Evolutionary conservation across 257 asterid genomes (phyloP).

Genomic region (Datura wrightii): DNA sequence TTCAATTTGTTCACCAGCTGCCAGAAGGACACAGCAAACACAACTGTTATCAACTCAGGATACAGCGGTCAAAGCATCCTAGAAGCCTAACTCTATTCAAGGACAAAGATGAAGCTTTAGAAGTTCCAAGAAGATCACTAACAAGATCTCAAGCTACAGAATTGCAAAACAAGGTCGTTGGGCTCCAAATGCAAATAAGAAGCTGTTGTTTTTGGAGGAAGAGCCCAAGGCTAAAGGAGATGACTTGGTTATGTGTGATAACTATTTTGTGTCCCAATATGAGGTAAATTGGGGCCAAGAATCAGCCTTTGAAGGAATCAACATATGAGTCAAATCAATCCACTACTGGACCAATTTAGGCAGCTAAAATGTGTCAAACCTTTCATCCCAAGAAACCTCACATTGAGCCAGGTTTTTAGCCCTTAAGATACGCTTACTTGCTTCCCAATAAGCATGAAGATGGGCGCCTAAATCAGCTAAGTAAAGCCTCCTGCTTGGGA

Average conservation of each 20-base stretch:
- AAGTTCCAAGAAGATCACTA: background rate
- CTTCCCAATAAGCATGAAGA: constrained; percentile 17
- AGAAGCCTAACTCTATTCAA: background rate
- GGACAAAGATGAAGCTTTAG: too few relatives aligned
- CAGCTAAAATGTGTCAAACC: background rate
- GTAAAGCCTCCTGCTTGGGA: background rate
- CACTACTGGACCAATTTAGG: background rate
- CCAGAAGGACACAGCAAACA: background rate
- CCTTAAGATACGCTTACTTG: background rate
- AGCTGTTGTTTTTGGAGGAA: background rate
- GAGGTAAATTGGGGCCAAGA: background rate
- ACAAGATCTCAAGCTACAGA: background rate
- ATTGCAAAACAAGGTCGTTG: background rate
- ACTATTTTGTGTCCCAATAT: background rate
- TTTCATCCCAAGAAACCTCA: background rate
- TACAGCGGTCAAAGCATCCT: background rate
- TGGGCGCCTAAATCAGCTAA: background rate
- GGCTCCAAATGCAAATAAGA: background rate
- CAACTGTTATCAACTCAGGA: background rate
- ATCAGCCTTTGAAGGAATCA: background rate
- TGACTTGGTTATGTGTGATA: background rate
- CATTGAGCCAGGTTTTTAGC: background rate
- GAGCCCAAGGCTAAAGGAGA: background rate
- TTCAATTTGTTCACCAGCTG: background rate
- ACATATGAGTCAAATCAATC: background rate